These are phyloP conservation scores for Xylariomycetidae sp. DNA, from an alignment of 2,329 filamentous ascomycete species.

Conservation along the genomic window DNA sequence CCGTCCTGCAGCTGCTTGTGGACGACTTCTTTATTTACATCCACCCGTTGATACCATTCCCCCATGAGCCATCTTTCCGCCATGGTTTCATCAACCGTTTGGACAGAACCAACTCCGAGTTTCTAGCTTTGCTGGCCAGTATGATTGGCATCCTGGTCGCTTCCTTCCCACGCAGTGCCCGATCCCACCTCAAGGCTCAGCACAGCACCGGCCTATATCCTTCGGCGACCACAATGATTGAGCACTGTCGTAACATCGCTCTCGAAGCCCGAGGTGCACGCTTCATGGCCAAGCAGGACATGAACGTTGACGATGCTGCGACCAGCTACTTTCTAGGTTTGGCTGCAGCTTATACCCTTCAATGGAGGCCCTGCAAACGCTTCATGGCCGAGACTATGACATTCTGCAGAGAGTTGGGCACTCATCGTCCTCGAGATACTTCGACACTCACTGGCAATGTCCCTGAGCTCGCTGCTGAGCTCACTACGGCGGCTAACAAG, in stretches of 20 bases:
- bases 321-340: slow-evolving; percentile 74
- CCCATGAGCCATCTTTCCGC: slow-evolving; percentile 73
- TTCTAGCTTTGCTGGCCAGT: slow-evolving; percentile 66
- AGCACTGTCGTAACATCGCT: slow-evolving; percentile 66
- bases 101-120: slow-evolving; percentile 61
- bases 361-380: slow-evolving; percentile 61
- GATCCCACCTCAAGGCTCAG: slow-evolving; percentile 64
- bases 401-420: slow-evolving; percentile 63
- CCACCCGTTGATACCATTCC: slow-evolving; percentile 71
- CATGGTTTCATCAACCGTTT: slow-evolving; percentile 62
- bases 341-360: slow-evolving; percentile 62
- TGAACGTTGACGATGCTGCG: slow-evolving; percentile 58
- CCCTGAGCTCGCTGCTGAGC: slow-evolving; percentile 29
- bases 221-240: slow-evolving; percentile 63
- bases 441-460: slow-evolving; percentile 7
- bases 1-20: slow-evolving; percentile 63
- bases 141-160: slow-evolving; percentile 73
- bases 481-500: slow-evolving; percentile 35
- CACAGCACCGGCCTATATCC: slow-evolving; percentile 62
- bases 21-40: slow-evolving; percentile 84
- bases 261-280: slow-evolving; percentile 59
- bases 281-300: slow-evolving; percentile 38
- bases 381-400: slow-evolving; percentile 71
- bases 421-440: slow-evolving; percentile 50
- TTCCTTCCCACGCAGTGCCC: slow-evolving; percentile 68